phyloP scores from a whole-genome alignment of 441 rosid species.

The Gossypium aridum region DNA sequence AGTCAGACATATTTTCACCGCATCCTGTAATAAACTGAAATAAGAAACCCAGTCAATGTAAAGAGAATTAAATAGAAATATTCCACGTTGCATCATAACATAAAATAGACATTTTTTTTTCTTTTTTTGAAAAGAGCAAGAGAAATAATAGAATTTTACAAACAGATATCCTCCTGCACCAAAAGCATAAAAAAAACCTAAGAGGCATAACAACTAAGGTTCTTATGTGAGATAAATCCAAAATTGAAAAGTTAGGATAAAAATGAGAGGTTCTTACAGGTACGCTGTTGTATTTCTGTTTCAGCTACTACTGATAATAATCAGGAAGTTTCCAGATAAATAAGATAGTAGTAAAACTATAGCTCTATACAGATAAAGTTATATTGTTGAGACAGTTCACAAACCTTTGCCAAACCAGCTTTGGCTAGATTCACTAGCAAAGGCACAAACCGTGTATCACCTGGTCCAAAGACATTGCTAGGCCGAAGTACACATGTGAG shows the following conservation, averaged over 20 bases:
- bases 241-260: not conserved
- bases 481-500: conserved; percentile 90
- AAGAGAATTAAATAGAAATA: conserved; percentile 16
- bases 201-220: not conserved
- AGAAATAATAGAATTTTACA: not conserved
- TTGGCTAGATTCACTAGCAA: conserved; percentile 55
- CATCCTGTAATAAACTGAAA: conserved; percentile 80
- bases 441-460: conserved; percentile 60
- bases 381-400: conserved; percentile 7
- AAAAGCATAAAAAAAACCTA: not conserved
- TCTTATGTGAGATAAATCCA: not conserved
- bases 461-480: conserved; percentile 86
- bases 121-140: not conserved
- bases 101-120: not conserved
- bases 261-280: not conserved
- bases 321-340: not conserved
- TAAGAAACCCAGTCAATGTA: conserved; percentile 33
- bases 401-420: conserved; percentile 85
- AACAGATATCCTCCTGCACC: not conserved
- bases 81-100: not conserved
- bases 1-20: conserved; percentile 84
- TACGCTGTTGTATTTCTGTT: not conserved
- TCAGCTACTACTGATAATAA: not conserved
- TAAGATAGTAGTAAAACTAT: not conserved
- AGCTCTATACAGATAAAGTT: not conserved